Percentiles rank a stretch among this genome's conserved stretches.
phyloP scores from a whole-genome alignment of 2,329 filamentous ascomycete genomes.

The Alternaria sp. region DNA sequence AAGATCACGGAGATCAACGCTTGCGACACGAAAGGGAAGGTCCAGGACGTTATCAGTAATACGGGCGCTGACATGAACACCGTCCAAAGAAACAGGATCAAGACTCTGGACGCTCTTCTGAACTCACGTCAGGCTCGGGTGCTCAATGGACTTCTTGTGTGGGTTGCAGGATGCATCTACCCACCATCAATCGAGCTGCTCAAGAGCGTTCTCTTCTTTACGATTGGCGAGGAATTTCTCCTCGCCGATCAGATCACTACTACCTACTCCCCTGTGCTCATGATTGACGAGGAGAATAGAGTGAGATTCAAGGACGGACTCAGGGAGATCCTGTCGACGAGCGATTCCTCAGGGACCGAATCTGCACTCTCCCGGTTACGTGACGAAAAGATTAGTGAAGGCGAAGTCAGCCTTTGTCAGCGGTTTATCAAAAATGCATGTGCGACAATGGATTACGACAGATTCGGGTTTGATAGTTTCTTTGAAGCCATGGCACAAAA shows the following conservation, averaged over 20 bases:
- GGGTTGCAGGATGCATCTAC: conserved; percentile 13
- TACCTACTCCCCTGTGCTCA: conserved; percentile 11
- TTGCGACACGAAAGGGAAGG: conserved; percentile 21
- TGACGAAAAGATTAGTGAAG: neutral
- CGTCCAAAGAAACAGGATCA: neutral
- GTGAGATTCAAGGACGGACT: conserved; percentile 8
- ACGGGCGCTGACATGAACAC: conserved; percentile 8
- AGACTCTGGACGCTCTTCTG: conserved; percentile 5
- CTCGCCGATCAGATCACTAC: conserved; percentile 9
- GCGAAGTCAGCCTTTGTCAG: neutral
- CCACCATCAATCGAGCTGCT: conserved; percentile 7
- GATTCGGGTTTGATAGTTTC: conserved; percentile 17
- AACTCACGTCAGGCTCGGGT: conserved; percentile 10
- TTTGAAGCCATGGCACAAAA: conserved; percentile 17
- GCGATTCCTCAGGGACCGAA: neutral
- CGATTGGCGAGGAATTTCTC: conserved; percentile 5
- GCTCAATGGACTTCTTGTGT: conserved; percentile 20
- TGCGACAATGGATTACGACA: conserved; percentile 4
- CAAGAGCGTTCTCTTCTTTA: conserved; percentile 17
- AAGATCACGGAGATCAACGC: conserved; percentile 21
- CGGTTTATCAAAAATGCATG: neutral
- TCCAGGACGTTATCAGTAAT: conserved; percentile 19
- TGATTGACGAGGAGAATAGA: neutral
- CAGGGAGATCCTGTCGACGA: neutral
- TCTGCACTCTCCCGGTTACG: neutral